Conservation (phyloP, 345 rosid genomes). For the Salix koriyanagi region DNA sequence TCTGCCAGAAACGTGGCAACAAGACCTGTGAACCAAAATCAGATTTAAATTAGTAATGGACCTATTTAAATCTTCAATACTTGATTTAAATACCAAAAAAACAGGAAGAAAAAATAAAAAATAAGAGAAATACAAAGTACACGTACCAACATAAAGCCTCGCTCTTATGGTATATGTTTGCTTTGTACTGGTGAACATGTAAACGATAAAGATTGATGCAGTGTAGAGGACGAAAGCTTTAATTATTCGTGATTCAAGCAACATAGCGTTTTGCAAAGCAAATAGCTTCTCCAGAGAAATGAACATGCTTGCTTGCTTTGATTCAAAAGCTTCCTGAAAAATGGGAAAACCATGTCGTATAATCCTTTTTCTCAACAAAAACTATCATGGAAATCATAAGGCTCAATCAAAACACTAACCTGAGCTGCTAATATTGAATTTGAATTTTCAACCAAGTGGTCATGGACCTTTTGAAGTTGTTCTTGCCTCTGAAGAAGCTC, state of each 20-base stretch:
- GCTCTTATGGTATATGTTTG: slow-evolving; percentile 77
- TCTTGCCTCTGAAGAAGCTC: slow-evolving; percentile 64
- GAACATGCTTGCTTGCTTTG: slow-evolving; percentile 85
- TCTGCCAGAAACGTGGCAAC: slow-evolving; percentile 51
- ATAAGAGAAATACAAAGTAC: neutral
- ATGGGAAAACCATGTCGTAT: neutral
- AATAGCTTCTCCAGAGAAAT: slow-evolving; percentile 71
- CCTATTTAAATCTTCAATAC: too few species aligned
- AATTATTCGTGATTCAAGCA: slow-evolving; percentile 67
- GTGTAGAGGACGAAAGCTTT: slow-evolving; percentile 71
- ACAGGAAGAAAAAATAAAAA: neutral
- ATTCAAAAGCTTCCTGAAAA: slow-evolving; percentile 69
- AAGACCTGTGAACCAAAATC: slow-evolving; percentile 40
- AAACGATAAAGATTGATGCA: slow-evolving; percentile 51
- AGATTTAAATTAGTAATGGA: neutral
- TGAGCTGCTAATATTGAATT: slow-evolving; percentile 72
- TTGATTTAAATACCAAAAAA: too few species aligned
- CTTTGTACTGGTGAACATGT: slow-evolving; percentile 89
- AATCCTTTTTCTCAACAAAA: neutral
- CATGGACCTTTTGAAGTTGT: slow-evolving; percentile 62
- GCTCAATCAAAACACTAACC: slow-evolving; percentile 23
- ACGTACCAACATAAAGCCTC: slow-evolving; percentile 66
- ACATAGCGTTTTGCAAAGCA: slow-evolving; percentile 73
- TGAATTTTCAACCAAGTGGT: slow-evolving; percentile 58
- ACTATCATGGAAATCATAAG: neutral